Evolutionary conservation across 2,329 filamentous ascomycete species (phyloP).

Genomic region (Colletotrichum destructivum): DNA sequence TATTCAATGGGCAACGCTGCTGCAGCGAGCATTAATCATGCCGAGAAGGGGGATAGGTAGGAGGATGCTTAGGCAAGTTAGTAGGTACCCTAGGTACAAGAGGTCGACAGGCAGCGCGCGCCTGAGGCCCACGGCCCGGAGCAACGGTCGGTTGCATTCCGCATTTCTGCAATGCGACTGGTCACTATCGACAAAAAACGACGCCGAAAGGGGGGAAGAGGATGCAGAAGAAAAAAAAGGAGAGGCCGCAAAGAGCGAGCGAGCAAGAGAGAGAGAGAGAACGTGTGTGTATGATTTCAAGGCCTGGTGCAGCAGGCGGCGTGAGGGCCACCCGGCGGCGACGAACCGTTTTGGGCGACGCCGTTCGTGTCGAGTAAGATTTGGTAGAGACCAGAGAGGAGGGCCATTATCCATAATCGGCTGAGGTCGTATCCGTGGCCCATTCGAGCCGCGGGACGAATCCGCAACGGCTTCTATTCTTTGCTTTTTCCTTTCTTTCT

Average conservation of each 20-base stretch:
- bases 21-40: too few species aligned
- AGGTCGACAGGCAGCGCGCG: too few species aligned
- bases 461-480: slow-evolving; percentile 15
- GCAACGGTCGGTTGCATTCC: not conserved
- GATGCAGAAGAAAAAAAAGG: not conserved
- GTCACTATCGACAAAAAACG: not conserved
- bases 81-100: too few species aligned
- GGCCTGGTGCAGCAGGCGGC: slow-evolving; percentile 3
- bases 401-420: slow-evolving; percentile 18
- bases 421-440: slow-evolving; percentile 27
- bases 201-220: not conserved
- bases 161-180: not conserved
- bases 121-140: too few species aligned
- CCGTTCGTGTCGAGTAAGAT: slow-evolving; percentile 36
- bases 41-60: too few species aligned
- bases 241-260: not conserved
- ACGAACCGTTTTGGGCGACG: slow-evolving; percentile 31
- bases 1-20: not conserved
- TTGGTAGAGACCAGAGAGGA: slow-evolving; percentile 30
- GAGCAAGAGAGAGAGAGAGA: too few species aligned
- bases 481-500: not conserved
- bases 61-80: too few species aligned
- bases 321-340: slow-evolving; percentile 17
- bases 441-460: slow-evolving; percentile 17
- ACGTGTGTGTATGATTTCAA: not conserved